Base-by-base conservation (phyloP, 176 grass and related monocot genomes). In the Canna indica region DNA sequence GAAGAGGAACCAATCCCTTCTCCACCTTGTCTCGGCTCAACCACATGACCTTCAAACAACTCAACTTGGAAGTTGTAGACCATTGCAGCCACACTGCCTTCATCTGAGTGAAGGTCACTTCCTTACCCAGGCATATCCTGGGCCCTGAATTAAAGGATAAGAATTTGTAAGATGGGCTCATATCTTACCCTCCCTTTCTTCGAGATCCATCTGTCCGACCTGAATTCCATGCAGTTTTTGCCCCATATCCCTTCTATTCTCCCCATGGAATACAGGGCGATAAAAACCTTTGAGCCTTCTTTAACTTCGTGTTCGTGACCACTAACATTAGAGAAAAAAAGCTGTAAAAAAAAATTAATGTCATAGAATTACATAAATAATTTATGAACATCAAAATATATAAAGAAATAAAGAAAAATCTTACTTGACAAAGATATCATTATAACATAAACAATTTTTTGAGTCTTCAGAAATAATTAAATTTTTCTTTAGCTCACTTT, bases 71-170 rank as follows among this genome's bases (percentile, higher is more conserved):
- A 73, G 9, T 20, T 73, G 7, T 73, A 48, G 11, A 58, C 17
- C 33, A 58, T 7, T 27, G 45, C 33, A 31, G 50, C 70, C 34
- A n/a, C 70, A 47, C 48, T 22, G 50, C 18, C 70, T 73, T 73
- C 70, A 73, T 73, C 70, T 73, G 70, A 5, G 48, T 72, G 48
- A 54, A 58, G 22, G 70, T 48, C 48, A 72, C 47, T 31, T 72
- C 70, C 48, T 72, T 72, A 47, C 70, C 70, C 70, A 72, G 48
- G 47, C 70, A 72, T 32, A 30, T 72, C 70, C 70, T 34, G 1
- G 70, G 70, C 70, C 70, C 70, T 0, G 58, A 61, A 61, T 61
- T 61, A 27, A 61, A 61, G 0, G 58, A 32, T 15, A 61, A 2
- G 28, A 61, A 61, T 27, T 61, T 61, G 58, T 61, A 61, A 0